Evolutionary conservation across 2,329 filamentous ascomycete genomes (phyloP), one percentile per base, ranked within the genome.

Genomic region (Penicillium frequentans): DNA sequence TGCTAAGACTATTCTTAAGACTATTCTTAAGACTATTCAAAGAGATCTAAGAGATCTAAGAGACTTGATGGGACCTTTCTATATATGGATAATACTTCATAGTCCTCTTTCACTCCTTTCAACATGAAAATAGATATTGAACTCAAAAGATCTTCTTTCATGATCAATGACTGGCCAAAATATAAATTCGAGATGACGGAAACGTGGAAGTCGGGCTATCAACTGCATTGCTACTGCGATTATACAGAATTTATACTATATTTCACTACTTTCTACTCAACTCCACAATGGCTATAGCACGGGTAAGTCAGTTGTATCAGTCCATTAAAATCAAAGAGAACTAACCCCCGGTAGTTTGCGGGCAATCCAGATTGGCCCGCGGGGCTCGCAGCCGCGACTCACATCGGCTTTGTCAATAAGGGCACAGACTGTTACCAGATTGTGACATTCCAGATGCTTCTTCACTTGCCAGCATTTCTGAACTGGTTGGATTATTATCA

Each of bases 341-440:
- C 39, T 42, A 19, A 39, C 13, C 5, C 5, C 4, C 13, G 8
- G 19, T 52, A 29, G 10, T 29, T 31, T 8, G 10, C n/a, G 9
- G 45, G 26, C 14, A 29, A 47, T 27, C 27, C 16, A 6, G 14
- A 21, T 21, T 47, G 45, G 45, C 16, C 45, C 8, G 14, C 45
- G 5, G 13, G 24, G 14, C 11, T 47, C 9, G 9, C 23, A 19
- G 24, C 26, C n/a, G 27, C 10, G 3, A n/a, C 13, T 8, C n/a
- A 14, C 11, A 19, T 23, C 19, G 60, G 62, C 9, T 59, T 64
- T 19, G 3, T 8, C 1, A 63, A 57, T 16, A 1, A 0, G 1
- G 19, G 9, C 45, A 52, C 23, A 21, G 45, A 11, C 10, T 71
- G 70, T 54, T 73, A 73, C 58, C 64, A 69, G 19, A 73, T 71